Percentiles rank a stretch among this genome's conserved stretches.
Evolutionary conservation across 495 filamentous ascomycete species (phyloP).

Genomic region (Neurospora sp.): DNA sequence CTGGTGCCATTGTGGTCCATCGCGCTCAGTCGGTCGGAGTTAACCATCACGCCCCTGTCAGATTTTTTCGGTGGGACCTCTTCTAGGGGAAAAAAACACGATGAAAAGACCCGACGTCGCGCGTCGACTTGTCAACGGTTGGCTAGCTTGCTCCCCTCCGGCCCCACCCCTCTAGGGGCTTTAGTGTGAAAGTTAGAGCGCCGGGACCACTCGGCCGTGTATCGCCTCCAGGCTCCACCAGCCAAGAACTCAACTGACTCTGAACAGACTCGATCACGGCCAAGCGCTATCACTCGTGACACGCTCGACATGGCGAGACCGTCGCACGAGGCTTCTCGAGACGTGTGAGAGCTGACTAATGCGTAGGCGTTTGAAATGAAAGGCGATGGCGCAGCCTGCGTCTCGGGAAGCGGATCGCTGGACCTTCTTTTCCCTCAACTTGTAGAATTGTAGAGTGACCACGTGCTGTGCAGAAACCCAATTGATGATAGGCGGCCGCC

Average conservation of each 20-base stretch:
- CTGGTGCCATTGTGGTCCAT: neutral
- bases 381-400: slow-evolving; percentile 2
- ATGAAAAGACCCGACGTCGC: neutral
- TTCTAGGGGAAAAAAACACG: neutral
- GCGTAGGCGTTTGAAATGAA: slow-evolving; percentile 6
- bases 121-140: neutral
- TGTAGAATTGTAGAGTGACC: neutral
- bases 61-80: neutral
- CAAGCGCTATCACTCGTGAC: slow-evolving; percentile 10
- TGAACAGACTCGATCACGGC: slow-evolving; percentile 9
- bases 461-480: neutral
- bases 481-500: neutral
- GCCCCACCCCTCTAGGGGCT: neutral
- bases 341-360: slow-evolving; percentile 16
- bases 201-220: slow-evolving; percentile 2
- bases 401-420: slow-evolving; percentile 15
- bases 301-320: slow-evolving; percentile 13
- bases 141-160: neutral
- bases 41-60: neutral
- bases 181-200: neutral
- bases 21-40: neutral
- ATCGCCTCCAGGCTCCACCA: slow-evolving; percentile 16
- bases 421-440: slow-evolving; percentile 3
- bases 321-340: slow-evolving; percentile 21
- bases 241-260: slow-evolving; percentile 21